Evolutionary conservation across 2,329 filamentous ascomycete species (phyloP).

Genomic region (Trichophyton schoenleinii): DNA sequence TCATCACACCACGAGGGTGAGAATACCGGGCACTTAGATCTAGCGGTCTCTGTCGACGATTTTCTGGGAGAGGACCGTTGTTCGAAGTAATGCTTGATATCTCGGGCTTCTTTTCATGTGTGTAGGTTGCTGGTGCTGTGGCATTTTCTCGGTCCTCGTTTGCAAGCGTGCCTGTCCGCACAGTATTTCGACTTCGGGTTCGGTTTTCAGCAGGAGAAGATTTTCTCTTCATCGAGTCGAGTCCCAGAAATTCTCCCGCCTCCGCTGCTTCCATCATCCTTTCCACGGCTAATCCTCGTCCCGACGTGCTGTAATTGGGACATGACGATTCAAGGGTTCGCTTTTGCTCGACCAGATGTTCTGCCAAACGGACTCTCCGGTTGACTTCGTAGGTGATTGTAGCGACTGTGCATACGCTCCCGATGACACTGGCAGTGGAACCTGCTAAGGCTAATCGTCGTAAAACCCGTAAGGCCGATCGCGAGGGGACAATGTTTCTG

Average conservation of each 20-base stretch:
- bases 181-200: not conserved
- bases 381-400: constrained; percentile 33
- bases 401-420: constrained; percentile 30
- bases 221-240: constrained; percentile 25
- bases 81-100: not conserved
- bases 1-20: not conserved
- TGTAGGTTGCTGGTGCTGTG: not conserved
- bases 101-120: not conserved
- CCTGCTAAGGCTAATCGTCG: constrained; percentile 25
- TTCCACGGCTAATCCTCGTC: constrained; percentile 25
- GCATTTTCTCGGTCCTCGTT: not conserved
- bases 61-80: not conserved
- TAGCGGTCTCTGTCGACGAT: not conserved
- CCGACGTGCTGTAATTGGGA: constrained; percentile 31
- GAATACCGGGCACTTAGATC: not conserved
- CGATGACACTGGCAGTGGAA: constrained; percentile 22
- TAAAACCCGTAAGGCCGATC: constrained; percentile 33
- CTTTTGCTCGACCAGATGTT: constrained; percentile 35
- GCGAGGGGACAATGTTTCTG: constrained; percentile 30
- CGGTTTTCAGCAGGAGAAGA: not conserved
- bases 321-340: constrained; percentile 30
- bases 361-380: constrained; percentile 29
- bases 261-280: constrained; percentile 35
- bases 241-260: constrained; percentile 30
- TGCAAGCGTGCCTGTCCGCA: not conserved